phyloP scores from a whole-genome alignment of 2,329 filamentous ascomycete genomes.

The Diaporthe sp. region DNA sequence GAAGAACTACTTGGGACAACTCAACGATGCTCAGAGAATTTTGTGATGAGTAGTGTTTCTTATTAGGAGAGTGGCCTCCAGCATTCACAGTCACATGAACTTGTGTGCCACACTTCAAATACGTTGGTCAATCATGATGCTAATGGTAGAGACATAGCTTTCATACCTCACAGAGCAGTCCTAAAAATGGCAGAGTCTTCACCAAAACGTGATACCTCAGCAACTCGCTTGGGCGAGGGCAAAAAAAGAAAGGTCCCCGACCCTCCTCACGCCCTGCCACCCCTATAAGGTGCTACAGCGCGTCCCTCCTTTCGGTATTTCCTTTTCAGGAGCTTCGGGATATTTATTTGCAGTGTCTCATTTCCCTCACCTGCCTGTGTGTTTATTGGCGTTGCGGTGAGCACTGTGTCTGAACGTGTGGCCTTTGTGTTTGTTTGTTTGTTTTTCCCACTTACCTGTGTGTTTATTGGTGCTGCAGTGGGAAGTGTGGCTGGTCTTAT shows the following conservation, averaged over 20 bases:
- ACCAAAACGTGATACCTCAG: no score
- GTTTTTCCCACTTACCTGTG: no score
- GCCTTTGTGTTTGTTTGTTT: background rate
- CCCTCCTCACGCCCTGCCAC: constrained; percentile 5
- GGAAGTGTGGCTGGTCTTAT: background rate
- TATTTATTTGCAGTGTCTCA: background rate
- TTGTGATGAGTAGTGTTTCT: background rate
- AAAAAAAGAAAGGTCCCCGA: background rate
- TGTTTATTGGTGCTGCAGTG: no score
- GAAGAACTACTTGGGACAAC: no score
- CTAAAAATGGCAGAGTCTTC: no score
- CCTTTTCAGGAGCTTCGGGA: constrained; percentile 7
- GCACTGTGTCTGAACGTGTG: constrained; percentile 10
- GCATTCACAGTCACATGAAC: background rate
- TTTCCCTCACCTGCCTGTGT: constrained; percentile 3
- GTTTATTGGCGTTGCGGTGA: constrained; percentile 1
- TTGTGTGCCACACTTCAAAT: background rate
- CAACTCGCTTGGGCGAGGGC: no score
- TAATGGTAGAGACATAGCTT: background rate
- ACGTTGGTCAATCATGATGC: background rate
- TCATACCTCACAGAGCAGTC: no score
- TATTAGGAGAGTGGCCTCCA: background rate
- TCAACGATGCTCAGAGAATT: background rate
- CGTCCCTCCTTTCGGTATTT: constrained; percentile 5
- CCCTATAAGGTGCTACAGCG: constrained; percentile 5